A percentile compares a stretch with the other conserved stretches of the same genome.
Evolutionary conservation across 179 eudicot species (phyloP).

Genomic region (Beta lomatogona): DNA sequence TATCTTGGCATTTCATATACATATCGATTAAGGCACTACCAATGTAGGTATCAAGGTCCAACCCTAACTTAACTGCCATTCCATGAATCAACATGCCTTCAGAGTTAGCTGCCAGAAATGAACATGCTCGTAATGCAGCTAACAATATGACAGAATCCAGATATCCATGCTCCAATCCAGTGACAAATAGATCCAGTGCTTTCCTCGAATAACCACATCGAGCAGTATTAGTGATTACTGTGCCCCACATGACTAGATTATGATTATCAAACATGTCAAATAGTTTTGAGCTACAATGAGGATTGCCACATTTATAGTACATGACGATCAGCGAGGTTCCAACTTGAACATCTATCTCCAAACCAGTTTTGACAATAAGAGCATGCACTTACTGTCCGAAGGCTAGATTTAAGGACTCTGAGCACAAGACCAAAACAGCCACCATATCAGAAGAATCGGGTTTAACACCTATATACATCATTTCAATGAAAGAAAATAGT

Average conservation of each 20-base stretch:
- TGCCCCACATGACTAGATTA: slow-evolving; percentile 64
- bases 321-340: slow-evolving; percentile 71
- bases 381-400: slow-evolving; percentile 62
- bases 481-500: slow-evolving; percentile 41
- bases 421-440: slow-evolving; percentile 54
- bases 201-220: slow-evolving; percentile 47
- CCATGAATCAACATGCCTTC: slow-evolving; percentile 64
- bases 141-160: slow-evolving; percentile 58
- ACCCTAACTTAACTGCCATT: slow-evolving; percentile 45
- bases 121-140: slow-evolving; percentile 69
- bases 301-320: slow-evolving; percentile 58
- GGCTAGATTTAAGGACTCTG: slow-evolving; percentile 39
- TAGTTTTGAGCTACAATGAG: slow-evolving; percentile 41
- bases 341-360: slow-evolving; percentile 56
- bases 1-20: slow-evolving; percentile 65
- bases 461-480: slow-evolving; percentile 48
- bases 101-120: slow-evolving; percentile 43
- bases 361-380: slow-evolving; percentile 43
- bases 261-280: slow-evolving; percentile 35
- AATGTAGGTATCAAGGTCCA: slow-evolving; percentile 49
- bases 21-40: slow-evolving; percentile 63
- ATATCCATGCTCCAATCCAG: slow-evolving; percentile 28
- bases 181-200: slow-evolving; percentile 45
- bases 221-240: slow-evolving; percentile 38
- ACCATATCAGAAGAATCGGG: slow-evolving; percentile 63